A percentile compares a stretch with the other conserved stretches of the same genome.
Conservation (phyloP, 2,329 filamentous ascomycete genomes). For the Fusarium sublunatum region DNA sequence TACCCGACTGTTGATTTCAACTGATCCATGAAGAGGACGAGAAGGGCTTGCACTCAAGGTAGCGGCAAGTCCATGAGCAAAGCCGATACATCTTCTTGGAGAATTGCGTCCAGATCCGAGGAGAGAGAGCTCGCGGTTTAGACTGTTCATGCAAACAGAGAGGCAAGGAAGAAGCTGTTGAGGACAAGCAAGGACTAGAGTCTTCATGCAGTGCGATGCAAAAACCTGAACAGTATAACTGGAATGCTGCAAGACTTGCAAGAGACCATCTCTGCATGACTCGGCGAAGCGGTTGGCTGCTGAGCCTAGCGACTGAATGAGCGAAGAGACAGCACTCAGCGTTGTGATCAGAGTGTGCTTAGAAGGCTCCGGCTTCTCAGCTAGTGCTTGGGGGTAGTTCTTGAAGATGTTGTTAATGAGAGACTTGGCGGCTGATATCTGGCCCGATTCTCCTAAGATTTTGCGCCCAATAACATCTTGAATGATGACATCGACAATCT, state of each 20-base stretch:
- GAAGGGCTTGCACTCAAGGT: conserved; percentile 89
- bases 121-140: conserved; percentile 85
- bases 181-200: conserved; percentile 89
- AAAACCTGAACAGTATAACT: conserved; percentile 97
- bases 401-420: conserved; percentile 91
- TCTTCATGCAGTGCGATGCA: conserved; percentile 85
- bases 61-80: conserved; percentile 90
- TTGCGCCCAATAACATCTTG: conserved; percentile 84
- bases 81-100: conserved; percentile 85
- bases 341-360: conserved; percentile 87
- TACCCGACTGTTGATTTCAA: conserved; percentile 93
- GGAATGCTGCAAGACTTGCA: conserved; percentile 92
- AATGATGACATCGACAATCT: conserved; percentile 84
- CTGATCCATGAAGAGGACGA: conserved; percentile 91
- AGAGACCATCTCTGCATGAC: conserved; percentile 82
- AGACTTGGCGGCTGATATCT: conserved; percentile 82
- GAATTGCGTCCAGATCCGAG: conserved; percentile 81
- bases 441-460: conserved; percentile 89
- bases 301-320: conserved; percentile 84
- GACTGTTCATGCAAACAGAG: conserved; percentile 95
- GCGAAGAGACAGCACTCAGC: conserved; percentile 80
- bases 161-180: conserved; percentile 91
- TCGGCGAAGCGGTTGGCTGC: conserved; percentile 85
- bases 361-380: conserved; percentile 86
- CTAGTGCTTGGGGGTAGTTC: conserved; percentile 90